Base-by-base conservation (phyloP, 1,284 basidiomycete species). In the Trichosporon ovoides region DNA sequence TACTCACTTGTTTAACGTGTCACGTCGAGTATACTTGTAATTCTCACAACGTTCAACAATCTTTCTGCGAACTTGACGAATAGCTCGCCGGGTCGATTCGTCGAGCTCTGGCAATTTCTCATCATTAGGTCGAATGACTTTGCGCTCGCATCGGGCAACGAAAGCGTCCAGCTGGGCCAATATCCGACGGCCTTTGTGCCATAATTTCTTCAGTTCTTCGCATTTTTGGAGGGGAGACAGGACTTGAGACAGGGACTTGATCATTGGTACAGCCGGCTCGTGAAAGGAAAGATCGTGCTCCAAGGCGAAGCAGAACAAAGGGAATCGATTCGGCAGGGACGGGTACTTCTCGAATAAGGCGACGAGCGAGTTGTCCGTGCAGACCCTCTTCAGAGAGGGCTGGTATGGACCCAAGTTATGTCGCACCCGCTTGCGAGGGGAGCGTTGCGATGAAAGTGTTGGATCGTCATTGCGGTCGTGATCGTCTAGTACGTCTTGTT, bases 11-110 rank as follows among this genome's bases (percentile, higher is more conserved):
- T 76, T 69, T 10, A 78, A 65, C 12, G 75, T 63, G 59, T 78
- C 74, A n/a, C 76, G 65, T 7, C 75, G 68, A 38, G 75, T 78
- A 55, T 78, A 77, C 65, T 76, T 76, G 71, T 78, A 78, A 57
- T 78, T 78, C 59, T 78, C 76, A 38, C 70, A 74, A 24, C 75
- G 61, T 61, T 78, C 76, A 13, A 78, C 75, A n/a, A 71, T 68
- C 59, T 78, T 77, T 37, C 76, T 61, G 34, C 75, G 57, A 18
- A 78, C 72, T 54, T 75, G 71, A 34, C 73, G 58, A 16, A 78
- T 62, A 0, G 75, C 73, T 18, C 71, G 67, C n/a, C 73, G 60
- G n/a, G 67, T 70, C 10, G 68, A 57, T 49, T 68, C 66, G 28
- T 68, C 66, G n/a, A 77, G 61, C 38, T 72, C 73, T 18, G 68